Evolutionary conservation across 2,329 filamentous ascomycete species (phyloP).

Genomic region (Fusarium nematophilum): DNA sequence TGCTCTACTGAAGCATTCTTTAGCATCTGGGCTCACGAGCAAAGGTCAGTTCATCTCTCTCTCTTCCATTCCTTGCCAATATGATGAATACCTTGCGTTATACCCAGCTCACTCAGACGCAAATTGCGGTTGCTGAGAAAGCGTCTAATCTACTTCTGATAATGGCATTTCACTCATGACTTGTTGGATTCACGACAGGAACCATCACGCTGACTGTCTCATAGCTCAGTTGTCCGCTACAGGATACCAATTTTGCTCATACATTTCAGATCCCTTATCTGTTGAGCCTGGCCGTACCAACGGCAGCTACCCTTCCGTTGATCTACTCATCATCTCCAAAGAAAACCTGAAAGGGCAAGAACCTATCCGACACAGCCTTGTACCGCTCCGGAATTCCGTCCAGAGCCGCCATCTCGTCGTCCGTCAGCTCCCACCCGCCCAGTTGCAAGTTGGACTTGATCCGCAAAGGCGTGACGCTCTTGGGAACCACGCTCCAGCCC

Average conservation of each 20-base stretch:
- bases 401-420: conserved; percentile 77
- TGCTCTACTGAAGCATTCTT: too few relatives aligned
- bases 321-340: conserved; percentile 82
- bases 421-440: conserved; percentile 78
- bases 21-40: conserved; percentile 90
- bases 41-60: conserved; percentile 78
- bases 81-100: conserved; percentile 94
- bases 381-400: conserved; percentile 78
- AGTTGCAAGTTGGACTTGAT: conserved; percentile 82
- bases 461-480: conserved; percentile 78
- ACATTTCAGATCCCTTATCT: conserved; percentile 18
- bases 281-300: conserved; percentile 9
- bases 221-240: too few relatives aligned
- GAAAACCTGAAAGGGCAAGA: conserved; percentile 83
- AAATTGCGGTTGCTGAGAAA: conserved; percentile 89
- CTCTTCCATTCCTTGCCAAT: conserved; percentile 47
- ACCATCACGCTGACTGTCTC: too few relatives aligned
- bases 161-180: conserved; percentile 40
- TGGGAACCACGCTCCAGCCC: conserved; percentile 86
- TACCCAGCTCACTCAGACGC: conserved; percentile 99
- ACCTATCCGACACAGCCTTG: conserved; percentile 82
- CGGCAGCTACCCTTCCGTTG: not conserved
- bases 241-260: too few relatives aligned
- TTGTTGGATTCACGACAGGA: conserved; percentile 39
- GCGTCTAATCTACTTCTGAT: conserved; percentile 61